Evolutionary conservation across 208 protist genomes (phyloP).

Genomic region (Wallacemonas rigidus): DNA sequence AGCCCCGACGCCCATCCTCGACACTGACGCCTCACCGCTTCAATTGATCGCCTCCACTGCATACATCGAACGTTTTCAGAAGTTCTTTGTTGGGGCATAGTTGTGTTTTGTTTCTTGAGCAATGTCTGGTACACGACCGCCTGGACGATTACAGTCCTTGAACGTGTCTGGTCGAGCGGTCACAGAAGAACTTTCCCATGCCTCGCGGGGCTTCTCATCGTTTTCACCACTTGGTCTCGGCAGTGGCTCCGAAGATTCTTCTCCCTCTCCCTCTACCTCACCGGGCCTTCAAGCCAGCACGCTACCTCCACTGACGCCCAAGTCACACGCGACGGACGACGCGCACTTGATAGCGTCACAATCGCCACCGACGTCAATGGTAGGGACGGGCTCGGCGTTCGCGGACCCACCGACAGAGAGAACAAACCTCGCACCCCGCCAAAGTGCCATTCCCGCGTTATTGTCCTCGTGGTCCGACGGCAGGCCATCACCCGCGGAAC

Average conservation of each 20-base stretch:
- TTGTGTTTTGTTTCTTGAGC: too few species aligned
- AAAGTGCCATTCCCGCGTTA: conserved; percentile 6
- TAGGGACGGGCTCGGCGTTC: too few species aligned
- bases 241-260: neutral
- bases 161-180: too few species aligned
- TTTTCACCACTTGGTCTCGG: neutral
- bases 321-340: neutral
- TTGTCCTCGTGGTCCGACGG: neutral
- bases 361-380: neutral
- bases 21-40: too few species aligned
- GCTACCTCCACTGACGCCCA: neutral
- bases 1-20: too few species aligned
- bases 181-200: too few species aligned
- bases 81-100: too few species aligned
- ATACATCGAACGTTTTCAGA: too few species aligned
- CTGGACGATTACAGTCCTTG: too few species aligned
- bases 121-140: too few species aligned
- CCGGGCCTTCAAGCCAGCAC: neutral
- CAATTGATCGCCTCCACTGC: too few species aligned
- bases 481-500: neutral
- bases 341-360: neutral
- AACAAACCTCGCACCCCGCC: neutral
- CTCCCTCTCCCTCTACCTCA: neutral
- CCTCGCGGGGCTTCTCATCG: neutral
- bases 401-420: neutral